Evolutionary conservation across 768 basidiomycete genomes (phyloP), one percentile per base, ranked within the genome.

Genomic region (Boletellus sp.): DNA sequence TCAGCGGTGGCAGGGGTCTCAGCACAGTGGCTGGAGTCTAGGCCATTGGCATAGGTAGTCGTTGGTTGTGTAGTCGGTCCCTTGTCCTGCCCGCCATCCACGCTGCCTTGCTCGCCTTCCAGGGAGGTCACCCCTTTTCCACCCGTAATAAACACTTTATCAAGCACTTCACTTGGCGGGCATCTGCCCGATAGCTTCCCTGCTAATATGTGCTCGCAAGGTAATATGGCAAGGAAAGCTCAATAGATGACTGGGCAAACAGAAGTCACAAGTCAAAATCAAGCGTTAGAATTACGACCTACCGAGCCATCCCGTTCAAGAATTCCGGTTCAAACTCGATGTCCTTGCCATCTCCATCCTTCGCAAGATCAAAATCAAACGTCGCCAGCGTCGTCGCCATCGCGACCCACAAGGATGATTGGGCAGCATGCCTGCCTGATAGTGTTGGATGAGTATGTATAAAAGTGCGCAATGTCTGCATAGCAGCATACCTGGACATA

Each of bases 301-400:
- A 51, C 53, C 38, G 35, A 2, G 45, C 3, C 9, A 23, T 5
- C 6, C 50, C 42, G 15, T 8, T 39, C 6, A 23, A 2, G 13
- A 42, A 54, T n/a, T 34, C 23, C 1, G 41, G 40, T n/a, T 47
- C 50, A 7, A 54, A 51, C 11, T 47, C 38, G 12, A 54, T 20
- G 6, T 45, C 50, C 8, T 32, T 42, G 16, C 52, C 52, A 5
- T 50, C 23, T 15, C 15, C 40, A 24, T 52, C 50, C 22, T 58
- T 52, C 15, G 60, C 49, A 20, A 24, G 42, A 26, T 47, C 35
- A 47, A 62, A 58, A 9, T 58, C 52, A 6, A 62, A 42, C 16
- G 54, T 62, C n/a, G 60, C 60, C 4, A 61, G 45, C 60, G 56
- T 60, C 31, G 54, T 59, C 20, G 17, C 58, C 5, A 59, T 52